Base-by-base conservation (phyloP, 169 alveolate species). In the Cryptosporidium parvum region DNA sequence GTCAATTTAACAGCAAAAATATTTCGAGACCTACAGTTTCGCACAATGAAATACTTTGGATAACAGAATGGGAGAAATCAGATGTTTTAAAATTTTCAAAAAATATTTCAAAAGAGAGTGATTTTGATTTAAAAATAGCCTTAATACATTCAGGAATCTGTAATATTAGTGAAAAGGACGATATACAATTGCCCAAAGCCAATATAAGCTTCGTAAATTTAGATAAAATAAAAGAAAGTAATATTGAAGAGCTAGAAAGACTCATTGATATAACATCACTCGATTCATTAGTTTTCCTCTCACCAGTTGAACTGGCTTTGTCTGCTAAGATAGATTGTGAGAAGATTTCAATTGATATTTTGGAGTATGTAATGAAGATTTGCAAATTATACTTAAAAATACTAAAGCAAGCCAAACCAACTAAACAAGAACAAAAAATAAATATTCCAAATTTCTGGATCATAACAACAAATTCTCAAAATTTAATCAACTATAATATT, bases 401-500 rank as follows among this genome's bases (percentile, higher is more conserved):
- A 56, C 12, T n/a, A 67, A 67, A 33, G 52, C 12, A 67, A 37
- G 2, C 29, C 33, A 33, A 67, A 37, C 35, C 73, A 6, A 14
- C 7, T n/a, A 1, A 67, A 8, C n/a, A 33, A 5, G 33, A 26
- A 16, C 51, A 16, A 37, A 33, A 70, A 1, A 29, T 21, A 6
- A 37, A 42, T 56, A 44, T 62, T 42, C 89, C 89, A 16, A 59
- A 59, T 48, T 23, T 80, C 42, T 80, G 89, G 89, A n/a, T 80
- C 3, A 29, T 62, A 0, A 80, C 89, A 12, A 65, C 67, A 31
- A 80, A 80, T 14, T 26, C 89, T 9, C 72, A 80, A 67, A 80
- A 80, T 42, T 37, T 80, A 18, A 21, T 4, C 1, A 80, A 65
- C 44, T 44, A 37, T 35, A 26, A 26, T n/a, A 1, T 58, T 26